Base-by-base conservation (phyloP, 202 grass and related monocot genomes). In the Hordeum pubiflorum region DNA sequence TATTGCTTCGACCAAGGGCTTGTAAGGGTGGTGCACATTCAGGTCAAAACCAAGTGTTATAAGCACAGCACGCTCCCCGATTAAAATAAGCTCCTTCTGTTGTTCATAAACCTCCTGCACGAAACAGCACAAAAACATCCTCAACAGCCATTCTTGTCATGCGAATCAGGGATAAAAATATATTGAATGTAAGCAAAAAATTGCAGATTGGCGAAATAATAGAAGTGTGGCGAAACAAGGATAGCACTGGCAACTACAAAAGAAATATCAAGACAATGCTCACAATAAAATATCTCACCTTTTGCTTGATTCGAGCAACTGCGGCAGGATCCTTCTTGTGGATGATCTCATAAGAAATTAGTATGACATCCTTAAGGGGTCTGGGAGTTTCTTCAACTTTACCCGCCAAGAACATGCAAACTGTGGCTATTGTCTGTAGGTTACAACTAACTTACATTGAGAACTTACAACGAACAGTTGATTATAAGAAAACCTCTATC, bases 81-180 rank as follows among this genome's bases (percentile, higher is more conserved):
- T 13, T 81, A 94, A 87, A 82, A 94, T 91, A 72, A 94, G 84
- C 76, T 94, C 89, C 82, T 94, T 94, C 65, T 94, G 92, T 83
- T 91, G 87, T 80, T 94, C 92, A 83, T 91, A 94, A 7, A 94
- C 75, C 83, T 58, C 56, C 56, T 58, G 56, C 21, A 58, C 56
- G 10, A 58, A 23, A 58, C 56, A 58, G 21, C 56, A 58, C 56
- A 55, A 55, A 58, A 58, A 58, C 23, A 58, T 58, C 21, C 56
- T 58, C 56, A 24, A 23, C 56, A 10, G 21, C 10, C 56, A 58
- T 58, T 58, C 56, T 58, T 58, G 10, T 58, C 56, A 58, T 11
- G 23, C 20, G n/a, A 58, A 58, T n/a, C 20, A 58, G 56, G 21
- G 21, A 58, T 58, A 44, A 58, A 58, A 24, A 58, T 58, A 23